These are phyloP conservation scores for Nannizziopsis barbatae DNA, from an alignment of 2,329 filamentous ascomycete species.

Conservation along the genomic window DNA sequence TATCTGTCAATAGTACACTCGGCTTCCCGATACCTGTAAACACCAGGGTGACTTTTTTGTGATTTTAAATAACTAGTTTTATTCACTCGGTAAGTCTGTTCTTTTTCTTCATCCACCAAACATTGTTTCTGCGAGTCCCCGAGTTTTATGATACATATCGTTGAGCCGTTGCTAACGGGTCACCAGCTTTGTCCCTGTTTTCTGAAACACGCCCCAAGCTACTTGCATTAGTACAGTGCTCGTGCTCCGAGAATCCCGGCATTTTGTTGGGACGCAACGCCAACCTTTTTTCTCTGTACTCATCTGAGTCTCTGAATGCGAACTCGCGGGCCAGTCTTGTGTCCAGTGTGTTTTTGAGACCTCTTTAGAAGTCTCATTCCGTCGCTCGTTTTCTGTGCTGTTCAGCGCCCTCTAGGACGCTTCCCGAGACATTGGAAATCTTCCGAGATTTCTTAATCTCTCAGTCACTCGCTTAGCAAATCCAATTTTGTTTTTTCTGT, in stretches of 20 bases:
- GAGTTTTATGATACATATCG: not conserved
- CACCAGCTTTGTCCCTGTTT: not conserved
- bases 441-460: slow-evolving; percentile 31
- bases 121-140: not conserved
- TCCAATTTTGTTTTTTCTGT: slow-evolving; percentile 23
- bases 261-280: not conserved
- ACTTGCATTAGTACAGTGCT: not conserved
- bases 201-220: slow-evolving; percentile 1
- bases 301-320: slow-evolving; percentile 21
- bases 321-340: slow-evolving; percentile 24
- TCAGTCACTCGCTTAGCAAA: slow-evolving; percentile 39
- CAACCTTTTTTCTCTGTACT: not conserved
- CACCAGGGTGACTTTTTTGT: not conserved
- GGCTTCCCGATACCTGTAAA: not conserved
- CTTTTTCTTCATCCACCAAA: not conserved
- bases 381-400: slow-evolving; percentile 30
- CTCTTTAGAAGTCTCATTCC: slow-evolving; percentile 26
- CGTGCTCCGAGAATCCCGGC: too few species aligned
- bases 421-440: slow-evolving; percentile 18
- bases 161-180: slow-evolving; percentile 5
- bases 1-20: not conserved
- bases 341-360: slow-evolving; percentile 23
- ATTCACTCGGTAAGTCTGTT: slow-evolving; percentile 24
- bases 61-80: slow-evolving; percentile 6
- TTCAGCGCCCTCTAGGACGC: slow-evolving; percentile 26